Conservation (phyloP, 78 protist species). For the Paratrimastix pyriformis region DNA sequence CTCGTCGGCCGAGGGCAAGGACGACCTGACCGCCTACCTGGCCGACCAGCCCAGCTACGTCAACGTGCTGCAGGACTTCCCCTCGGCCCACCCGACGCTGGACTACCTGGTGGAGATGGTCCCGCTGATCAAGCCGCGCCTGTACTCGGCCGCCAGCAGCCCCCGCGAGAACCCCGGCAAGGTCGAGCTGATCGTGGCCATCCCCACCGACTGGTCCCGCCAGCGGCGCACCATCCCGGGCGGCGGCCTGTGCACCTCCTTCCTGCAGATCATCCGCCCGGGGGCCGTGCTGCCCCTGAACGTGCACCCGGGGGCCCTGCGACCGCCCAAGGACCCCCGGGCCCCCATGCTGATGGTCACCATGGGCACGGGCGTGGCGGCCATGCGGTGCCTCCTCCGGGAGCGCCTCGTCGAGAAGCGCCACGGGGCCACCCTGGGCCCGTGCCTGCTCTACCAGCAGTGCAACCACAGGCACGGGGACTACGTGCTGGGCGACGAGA, state of each 20-base stretch:
- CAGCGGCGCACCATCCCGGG: too few relatives aligned
- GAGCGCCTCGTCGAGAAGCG: not conserved
- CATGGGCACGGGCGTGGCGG: not conserved
- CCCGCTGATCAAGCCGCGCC: not conserved
- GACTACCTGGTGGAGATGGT: conserved; percentile 5
- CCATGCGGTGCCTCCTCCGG: not conserved
- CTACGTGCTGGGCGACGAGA: not conserved
- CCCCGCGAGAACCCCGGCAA: not conserved
- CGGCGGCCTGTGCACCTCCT: too few relatives aligned
- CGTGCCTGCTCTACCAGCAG: not conserved
- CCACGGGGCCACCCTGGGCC: not conserved
- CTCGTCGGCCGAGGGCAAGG: conserved; percentile 12
- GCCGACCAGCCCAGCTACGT: not conserved
- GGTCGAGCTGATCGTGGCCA: not conserved
- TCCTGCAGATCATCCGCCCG: too few relatives aligned
- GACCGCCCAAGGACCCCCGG: not conserved
- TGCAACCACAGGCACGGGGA: not conserved
- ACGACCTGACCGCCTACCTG: not conserved
- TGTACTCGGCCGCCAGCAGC: not conserved
- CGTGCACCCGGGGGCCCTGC: not conserved
- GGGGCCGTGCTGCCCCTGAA: too few relatives aligned
- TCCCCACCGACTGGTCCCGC: not conserved
- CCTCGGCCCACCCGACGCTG: too few relatives aligned
- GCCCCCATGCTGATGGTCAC: not conserved
- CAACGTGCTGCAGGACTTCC: too few relatives aligned